Base-by-base conservation (phyloP, 495 filamentous ascomycete genomes). In the Aspergillus baeticus region DNA sequence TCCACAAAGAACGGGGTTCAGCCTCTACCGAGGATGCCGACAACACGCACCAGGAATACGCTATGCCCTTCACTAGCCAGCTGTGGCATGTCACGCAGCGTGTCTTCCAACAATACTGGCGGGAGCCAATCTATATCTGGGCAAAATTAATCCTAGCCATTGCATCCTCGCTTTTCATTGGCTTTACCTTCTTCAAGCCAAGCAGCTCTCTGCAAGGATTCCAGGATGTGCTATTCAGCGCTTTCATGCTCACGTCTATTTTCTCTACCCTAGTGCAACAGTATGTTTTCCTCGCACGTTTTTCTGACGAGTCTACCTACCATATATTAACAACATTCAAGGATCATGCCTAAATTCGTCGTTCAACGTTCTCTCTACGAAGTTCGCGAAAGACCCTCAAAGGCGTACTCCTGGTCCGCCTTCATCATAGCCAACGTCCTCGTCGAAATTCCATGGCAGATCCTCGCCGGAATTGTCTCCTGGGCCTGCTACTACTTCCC, bases 151-250 rank as follows among this genome's bases (percentile, higher is more conserved):
- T 82, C 46, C 69, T 89, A 5, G 81, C 79, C 48, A 75, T 69
- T n/a, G 39, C 66, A 23, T 68, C 66, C 2, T 64, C 80, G 3
- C 77, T 95, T 11, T 94, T 96, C 73, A 91, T 92, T 65, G 91
- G 90, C 11, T 92, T 96, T 74, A 90, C 90, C 36, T 95, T 96
- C 72, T 91, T 83, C 79, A 82, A 85, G 34, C 80, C 89, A 0
- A 74, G 82, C 50, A 86, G 82, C 69, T 80, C 81, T 2, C 74
- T 84, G 20, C 88, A 93, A 65, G 91, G 90, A 39, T 82, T 95
- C 20, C 90, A 92, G 66, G 91, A 92, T 67, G 86, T 90, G 55
- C 79, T 93, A 67, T 95, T 94, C 66, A 79, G 84, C 64, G 85
- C 93, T 63, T 95, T 96, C 75, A 84, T 92, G 76, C 72, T 96